Base-by-base conservation (phyloP, 768 basidiomycete species). In the Xerocomellus amylosporus region DNA sequence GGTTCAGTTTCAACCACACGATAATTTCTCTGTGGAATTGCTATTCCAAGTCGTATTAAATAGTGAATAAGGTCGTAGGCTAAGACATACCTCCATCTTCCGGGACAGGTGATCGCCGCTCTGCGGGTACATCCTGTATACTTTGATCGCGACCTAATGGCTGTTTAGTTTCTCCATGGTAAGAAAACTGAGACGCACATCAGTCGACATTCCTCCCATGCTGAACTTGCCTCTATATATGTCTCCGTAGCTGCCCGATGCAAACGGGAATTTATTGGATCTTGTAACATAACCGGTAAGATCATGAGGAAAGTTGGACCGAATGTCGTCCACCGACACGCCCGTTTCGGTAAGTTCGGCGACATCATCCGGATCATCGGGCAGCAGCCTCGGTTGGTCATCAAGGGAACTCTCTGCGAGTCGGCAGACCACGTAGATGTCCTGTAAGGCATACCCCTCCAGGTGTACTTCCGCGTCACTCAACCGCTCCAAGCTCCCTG, bases 401-500 rank as follows among this genome's bases (percentile, higher is more conserved):
- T 47, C 46, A 1, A 46, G n/a, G 12, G 31, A 10, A 12, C 7
- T 22, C 17, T 57, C 57, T 12, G 31, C 33, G n/a, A 54, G 7
- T 41, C 45, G 53, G 6, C 45, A 34, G 8, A 60, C 26, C 5
- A 66, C 46, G 26, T 52, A 46, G 2, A 68, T 56, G 17, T 55
- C 40, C 9, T 42, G 55, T 20, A 68, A 17, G 3, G 19, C 5
- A 5, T 54, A 66, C 1, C 60, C 60, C 1, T 60, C 40, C 8
- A 66, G 28, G 17, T 41, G 28, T 5, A 14, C 28, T 12, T 65
- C 64, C 1, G 24, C 43, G 4, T 66, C 60, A 3, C 37, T 24
- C 45, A 66, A 46, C 7, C 33, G 45, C 38, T 68, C 65, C 51
- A 66, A 48, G 56, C 65, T 65, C 43, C 64, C 64, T 13, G 53